Evolutionary conservation across 2,329 filamentous ascomycete species (phyloP), one percentile per base, ranked within the genome.

Genomic region (Colletotrichum gigasporum): DNA sequence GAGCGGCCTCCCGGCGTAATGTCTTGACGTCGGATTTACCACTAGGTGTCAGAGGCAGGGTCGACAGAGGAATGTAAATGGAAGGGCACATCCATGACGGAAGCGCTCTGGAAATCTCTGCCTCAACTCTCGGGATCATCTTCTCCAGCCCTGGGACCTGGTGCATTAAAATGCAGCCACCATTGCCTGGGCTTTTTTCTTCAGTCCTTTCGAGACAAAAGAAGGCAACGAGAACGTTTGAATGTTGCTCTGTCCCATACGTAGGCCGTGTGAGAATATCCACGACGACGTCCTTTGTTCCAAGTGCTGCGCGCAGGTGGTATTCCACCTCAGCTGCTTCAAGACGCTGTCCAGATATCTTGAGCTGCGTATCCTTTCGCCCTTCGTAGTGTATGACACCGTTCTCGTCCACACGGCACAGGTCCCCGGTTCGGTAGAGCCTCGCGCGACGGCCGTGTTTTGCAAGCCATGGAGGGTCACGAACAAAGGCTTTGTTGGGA

Each of bases 261-360:
- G 5, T n/a, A 8, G 53, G 62, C 9, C 57, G 22, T 9, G 48
- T 45, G 4, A 56, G 24, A 12, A 67, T 61, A 44, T 67, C 64
- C 7, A 64, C 54, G 4, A 50, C 35, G 12, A 67, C 16, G 11
- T 59, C 42, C 20, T 2, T 67, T 55, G 68, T 44, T 5, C 26
- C 24, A 9, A 62, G 47, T 1, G 53, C 53, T 9, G 37, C 0
- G 9, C 62, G 42, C 2, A 62, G 30, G 22, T 63, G 57, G 28
- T 48, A 18, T 14, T 76, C 73, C 2, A 76, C 69, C 32, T 76
- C 74, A 0, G 58, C 69, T 2, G 71, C 54, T 54, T 77, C 75
- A 24, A 76, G 52, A 3, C 74, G 71, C 8, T 76, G 69, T 9
- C 74, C 73, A 18, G 72, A 69, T 9, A 76, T 65, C 52, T 72